A percentile compares a stretch with the other conserved stretches of the same genome.
Conservation (phyloP, 768 basidiomycete species). For the Pulveroboletus sp. region DNA sequence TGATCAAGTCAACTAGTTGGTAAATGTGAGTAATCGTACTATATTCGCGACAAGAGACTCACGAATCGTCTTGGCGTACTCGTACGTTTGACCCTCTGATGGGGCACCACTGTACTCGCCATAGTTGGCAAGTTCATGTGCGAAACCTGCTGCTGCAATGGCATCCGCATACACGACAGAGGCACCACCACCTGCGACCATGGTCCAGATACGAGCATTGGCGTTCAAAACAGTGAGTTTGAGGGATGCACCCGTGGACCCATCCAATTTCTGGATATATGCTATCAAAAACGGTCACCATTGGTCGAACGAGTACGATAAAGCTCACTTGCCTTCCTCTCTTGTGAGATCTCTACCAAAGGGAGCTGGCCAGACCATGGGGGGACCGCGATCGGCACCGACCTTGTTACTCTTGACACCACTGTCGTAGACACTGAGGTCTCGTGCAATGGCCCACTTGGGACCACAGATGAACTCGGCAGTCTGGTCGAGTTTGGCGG, state of each 20-base stretch:
- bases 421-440: conserved; percentile 70
- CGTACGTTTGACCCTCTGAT: conserved; percentile 97
- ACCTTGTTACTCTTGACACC: conserved; percentile 48
- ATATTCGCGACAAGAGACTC: conserved; percentile 28
- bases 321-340: conserved; percentile 57
- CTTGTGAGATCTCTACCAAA: conserved; percentile 98
- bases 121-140: conserved; percentile 98
- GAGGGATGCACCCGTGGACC: conserved; percentile 94
- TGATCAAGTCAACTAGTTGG: conserved; percentile 83
- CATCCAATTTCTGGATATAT: conserved; percentile 98
- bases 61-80: conserved; percentile 99
- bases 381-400: conserved; percentile 91
- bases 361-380: conserved; percentile 95
- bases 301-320: background rate
- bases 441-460: conserved; percentile 98
- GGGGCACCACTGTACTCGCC: conserved; percentile 99
- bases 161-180: conserved; percentile 71
- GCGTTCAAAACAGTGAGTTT: conserved; percentile 96
- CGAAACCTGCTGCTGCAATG: conserved; percentile 90
- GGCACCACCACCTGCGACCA: conserved; percentile 97
- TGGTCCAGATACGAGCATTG: conserved; percentile 97
- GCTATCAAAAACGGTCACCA: conserved; percentile 38
- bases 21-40: background rate
- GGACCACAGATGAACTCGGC: conserved; percentile 97
- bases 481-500: conserved; percentile 99